Evolutionary conservation across 495 filamentous ascomycete species (phyloP), one percentile per base, ranked within the genome.

Genomic region (Talaromyces proteolyticus): DNA sequence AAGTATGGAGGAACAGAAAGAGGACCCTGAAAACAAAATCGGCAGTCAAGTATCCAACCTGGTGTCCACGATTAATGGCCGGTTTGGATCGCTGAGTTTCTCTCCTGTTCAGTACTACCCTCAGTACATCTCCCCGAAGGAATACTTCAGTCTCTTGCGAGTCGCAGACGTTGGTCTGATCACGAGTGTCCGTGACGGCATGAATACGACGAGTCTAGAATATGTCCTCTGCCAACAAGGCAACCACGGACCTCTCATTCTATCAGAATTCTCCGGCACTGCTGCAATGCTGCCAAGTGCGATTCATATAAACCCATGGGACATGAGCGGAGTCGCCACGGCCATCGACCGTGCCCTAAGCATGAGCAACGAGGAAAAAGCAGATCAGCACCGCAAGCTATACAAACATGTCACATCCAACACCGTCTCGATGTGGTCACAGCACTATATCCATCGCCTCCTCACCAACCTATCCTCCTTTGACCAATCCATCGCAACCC

Each of bases 131-230:
- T 82, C 80, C 22, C 81, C 81, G 47, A 83, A 87, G 51, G 91
- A 96, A 69, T 96, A 96, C 62, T 91, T 95, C 66, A 90, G 91
- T 2, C 78, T 96, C 8, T 74, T 96, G 17, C 84, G 91, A 25
- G 80, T 87, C 4, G 91, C 87, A 7, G 88, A 95, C 64, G 84
- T 95, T 24, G 91, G 90, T 19, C 69, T 96, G 36, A 95, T 95
- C 62, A 95, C 91, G 6, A 91, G 86, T 40, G 89, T 95, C 22
- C 79, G 91, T 38, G 91, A 96, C 64, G 91, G 91, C 47, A 95
- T 96, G 90, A 96, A 96, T 70, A 95, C 91, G 11, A 95, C 91
- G 6, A 91, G 88, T 62, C 66, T 96, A 44, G 91, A 96, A 65
- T 96, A 94, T 63, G 81, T 96, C 23, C 79, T 96, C 44, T 93